Base-by-base conservation (phyloP, 2,329 filamentous ascomycete genomes). In the Neofusicoccum ribis region DNA sequence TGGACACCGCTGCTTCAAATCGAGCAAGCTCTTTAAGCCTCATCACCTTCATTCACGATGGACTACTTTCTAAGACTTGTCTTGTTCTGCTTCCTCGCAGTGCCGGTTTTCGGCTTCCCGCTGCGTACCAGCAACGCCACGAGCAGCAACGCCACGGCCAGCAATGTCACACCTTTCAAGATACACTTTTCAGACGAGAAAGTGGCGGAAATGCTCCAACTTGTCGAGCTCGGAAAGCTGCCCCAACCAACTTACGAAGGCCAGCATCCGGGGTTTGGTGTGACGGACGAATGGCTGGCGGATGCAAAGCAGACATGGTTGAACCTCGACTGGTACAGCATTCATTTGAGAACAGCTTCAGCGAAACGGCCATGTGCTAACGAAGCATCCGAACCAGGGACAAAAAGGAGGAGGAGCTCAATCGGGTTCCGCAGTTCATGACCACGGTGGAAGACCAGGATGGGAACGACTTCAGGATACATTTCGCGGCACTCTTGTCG, bases 401-500 rank as follows among this genome's bases (percentile, higher is more conserved):
- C 20, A 17, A 23, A 23, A 49, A 49, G 20, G 46, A 49, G 46
- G 46, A 49, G 4, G 46, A 49, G 5, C 46, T 49, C 11, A 49
- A 49, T 14, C 7, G 17, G 7, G 7, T 49, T n/a, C 46, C 46
- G 5, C 46, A 49, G 9, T 49, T 49, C 70, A 1, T 67, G 72
- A 17, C 27, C 12, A 69, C 76, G 7, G 77, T 86, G 64, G 76
- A 81, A 44, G 77, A 80, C 20, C 68, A 69, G 0, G 70, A 76
- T 6, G 73, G 73, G 11, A 72, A 73, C 9, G 72, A 70, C 0
- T 73, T 82, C 47, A 73, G 79, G 11, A 73, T 88, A 37, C 85
- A 87, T 68, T 88, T 88, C 68, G 70, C 82, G 1, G 85, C 78
- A 0, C 73, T 88, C 0, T 88, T 88, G 63, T 87, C 85, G 0